Percentiles rank a stretch among this genome's conserved stretches.
These are phyloP conservation scores for Cercospora zeina DNA, from an alignment of 2,329 filamentous ascomycete species.

Conservation along the genomic window DNA sequence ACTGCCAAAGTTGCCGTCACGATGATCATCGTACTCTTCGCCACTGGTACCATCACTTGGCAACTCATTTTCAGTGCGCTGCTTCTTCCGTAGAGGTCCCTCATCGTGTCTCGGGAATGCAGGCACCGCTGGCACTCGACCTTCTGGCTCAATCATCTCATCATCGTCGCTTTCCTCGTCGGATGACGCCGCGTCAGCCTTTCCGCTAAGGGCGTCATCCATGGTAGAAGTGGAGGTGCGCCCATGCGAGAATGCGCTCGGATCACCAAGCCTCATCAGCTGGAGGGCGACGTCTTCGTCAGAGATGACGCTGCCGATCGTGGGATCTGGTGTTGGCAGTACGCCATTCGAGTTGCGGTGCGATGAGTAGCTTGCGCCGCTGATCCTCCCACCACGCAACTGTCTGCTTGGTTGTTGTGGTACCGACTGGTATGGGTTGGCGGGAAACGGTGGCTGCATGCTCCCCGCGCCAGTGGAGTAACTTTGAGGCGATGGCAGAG, in stretches of 20 bases:
- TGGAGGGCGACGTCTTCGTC: slow-evolving; percentile 98
- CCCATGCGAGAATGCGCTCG: slow-evolving; percentile 88
- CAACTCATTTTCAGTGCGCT: slow-evolving; percentile 48
- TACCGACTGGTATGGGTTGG: slow-evolving; percentile 31
- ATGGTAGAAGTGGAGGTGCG: slow-evolving; percentile 90
- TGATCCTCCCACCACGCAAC: slow-evolving; percentile 60
- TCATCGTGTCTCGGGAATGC: slow-evolving; percentile 33
- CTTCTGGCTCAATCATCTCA: slow-evolving; percentile 68
- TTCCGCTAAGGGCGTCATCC: slow-evolving; percentile 90
- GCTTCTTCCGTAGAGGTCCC: slow-evolving; percentile 41
- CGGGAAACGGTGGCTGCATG: slow-evolving; percentile 29
- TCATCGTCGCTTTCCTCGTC: slow-evolving; percentile 73
- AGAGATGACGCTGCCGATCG: slow-evolving; percentile 92
- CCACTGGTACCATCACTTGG: slow-evolving; percentile 63
- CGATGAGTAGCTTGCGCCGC: slow-evolving; percentile 43
- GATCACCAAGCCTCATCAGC: slow-evolving; percentile 91
- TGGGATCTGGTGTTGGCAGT: slow-evolving; percentile 93
- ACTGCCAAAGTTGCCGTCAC: slow-evolving; percentile 55
- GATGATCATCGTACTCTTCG: slow-evolving; percentile 58
- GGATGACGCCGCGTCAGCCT: slow-evolving; percentile 80
- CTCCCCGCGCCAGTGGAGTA: slow-evolving; percentile 47
- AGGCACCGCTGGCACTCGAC: slow-evolving; percentile 33
- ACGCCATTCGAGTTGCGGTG: slow-evolving; percentile 57
- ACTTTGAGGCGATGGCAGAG: slow-evolving; percentile 81
- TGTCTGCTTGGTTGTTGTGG: slow-evolving; percentile 45